A percentile compares a stretch with the other conserved stretches of the same genome.
Conservation (phyloP, 106 monocot genomes). For the Allium cepa region DNA sequence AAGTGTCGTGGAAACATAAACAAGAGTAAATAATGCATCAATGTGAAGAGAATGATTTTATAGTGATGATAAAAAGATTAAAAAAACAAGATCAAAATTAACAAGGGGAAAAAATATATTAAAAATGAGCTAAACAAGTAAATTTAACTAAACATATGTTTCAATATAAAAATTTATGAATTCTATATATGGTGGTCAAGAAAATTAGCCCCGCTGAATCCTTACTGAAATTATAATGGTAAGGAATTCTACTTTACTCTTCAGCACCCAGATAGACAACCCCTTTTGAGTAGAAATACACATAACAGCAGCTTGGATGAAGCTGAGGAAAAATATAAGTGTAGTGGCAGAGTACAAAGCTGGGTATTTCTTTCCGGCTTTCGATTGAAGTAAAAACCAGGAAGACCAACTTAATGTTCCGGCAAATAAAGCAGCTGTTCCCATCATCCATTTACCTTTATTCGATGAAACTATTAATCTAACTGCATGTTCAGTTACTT, state of each 20-base stretch:
- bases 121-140: no score
- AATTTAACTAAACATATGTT: no score
- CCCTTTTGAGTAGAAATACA: constrained; percentile 30
- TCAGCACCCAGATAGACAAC: constrained; percentile 31
- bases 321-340: constrained; percentile 54
- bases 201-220: background rate
- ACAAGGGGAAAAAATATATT: no score
- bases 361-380: constrained; percentile 47
- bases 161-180: no score
- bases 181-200: no score
- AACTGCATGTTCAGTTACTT: background rate
- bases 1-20: no score
- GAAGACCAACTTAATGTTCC: constrained; percentile 38
- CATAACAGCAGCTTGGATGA: constrained; percentile 44
- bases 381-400: constrained; percentile 73
- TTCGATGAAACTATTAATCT: background rate
- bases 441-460: constrained; percentile 32
- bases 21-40: no score
- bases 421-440: constrained; percentile 30
- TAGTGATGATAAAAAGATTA: no score
- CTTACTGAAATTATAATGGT: constrained; percentile 51
- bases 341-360: constrained; percentile 51
- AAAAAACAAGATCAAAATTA: no score
- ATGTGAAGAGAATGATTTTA: no score
- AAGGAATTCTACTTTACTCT: constrained; percentile 37